phyloP scores from a whole-genome alignment of 331 rosid genomes.

The Acacia concinna region DNA sequence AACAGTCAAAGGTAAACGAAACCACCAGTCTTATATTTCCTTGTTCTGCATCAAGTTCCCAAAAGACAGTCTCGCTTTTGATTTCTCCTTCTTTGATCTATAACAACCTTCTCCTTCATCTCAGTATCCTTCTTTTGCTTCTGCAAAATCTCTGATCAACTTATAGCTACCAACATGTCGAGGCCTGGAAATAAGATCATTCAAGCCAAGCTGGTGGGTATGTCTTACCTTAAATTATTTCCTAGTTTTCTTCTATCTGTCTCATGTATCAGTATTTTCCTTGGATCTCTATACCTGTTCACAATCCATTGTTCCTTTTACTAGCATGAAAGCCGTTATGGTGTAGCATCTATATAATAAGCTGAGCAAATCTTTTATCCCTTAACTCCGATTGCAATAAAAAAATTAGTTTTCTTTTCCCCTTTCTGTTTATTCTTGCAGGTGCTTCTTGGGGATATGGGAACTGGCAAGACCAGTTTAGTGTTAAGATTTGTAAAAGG shows the following conservation, averaged over 20 bases:
- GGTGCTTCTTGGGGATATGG: slow-evolving; percentile 76
- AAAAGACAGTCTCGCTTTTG: slow-evolving; percentile 9
- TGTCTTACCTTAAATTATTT: slow-evolving; percentile 44
- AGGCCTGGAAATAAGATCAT: slow-evolving; percentile 64
- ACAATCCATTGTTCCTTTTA: neutral
- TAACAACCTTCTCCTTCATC: neutral
- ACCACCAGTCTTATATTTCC: slow-evolving; percentile 37
- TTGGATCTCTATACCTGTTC: neutral
- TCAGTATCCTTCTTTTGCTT: neutral
- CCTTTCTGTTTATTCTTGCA: neutral
- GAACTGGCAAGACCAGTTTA: slow-evolving; percentile 73
- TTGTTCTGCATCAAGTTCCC: slow-evolving; percentile 11
- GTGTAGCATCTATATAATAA: neutral
- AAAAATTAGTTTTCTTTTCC: neutral
- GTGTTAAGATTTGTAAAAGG: slow-evolving; percentile 68
- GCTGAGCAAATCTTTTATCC: neutral
- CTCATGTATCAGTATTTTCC: neutral
- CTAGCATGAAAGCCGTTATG: neutral
- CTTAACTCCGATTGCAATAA: neutral
- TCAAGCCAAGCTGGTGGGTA: slow-evolving; percentile 74
- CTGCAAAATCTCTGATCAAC: slow-evolving; percentile 7
- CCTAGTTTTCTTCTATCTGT: neutral
- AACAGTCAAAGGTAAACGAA: slow-evolving; percentile 41
- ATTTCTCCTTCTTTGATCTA: neutral
- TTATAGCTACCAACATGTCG: slow-evolving; percentile 36